Evolutionary conservation across 2,329 filamentous ascomycete genomes (phyloP).

Genomic region (Paecilomyces dactylethromorphus): DNA sequence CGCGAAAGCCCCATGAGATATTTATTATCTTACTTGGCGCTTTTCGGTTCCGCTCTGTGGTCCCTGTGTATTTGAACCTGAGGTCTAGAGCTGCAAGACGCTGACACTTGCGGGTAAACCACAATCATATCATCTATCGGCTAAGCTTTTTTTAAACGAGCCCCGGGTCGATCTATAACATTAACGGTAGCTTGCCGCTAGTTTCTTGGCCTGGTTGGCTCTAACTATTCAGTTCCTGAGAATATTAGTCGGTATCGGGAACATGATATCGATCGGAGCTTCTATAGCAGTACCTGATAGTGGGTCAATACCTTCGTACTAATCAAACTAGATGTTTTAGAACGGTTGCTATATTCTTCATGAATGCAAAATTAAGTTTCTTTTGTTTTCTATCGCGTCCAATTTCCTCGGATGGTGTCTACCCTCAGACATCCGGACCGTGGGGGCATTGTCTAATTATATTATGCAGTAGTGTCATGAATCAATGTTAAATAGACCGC

Average conservation of each 20-base stretch:
- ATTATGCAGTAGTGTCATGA: not conserved
- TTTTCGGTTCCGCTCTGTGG: not conserved
- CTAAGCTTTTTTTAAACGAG: not conserved
- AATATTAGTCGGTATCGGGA: not conserved
- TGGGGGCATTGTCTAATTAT: not conserved
- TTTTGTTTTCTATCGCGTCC: not conserved
- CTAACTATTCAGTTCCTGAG: not conserved
- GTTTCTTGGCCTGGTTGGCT: not conserved
- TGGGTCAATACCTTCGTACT: not conserved
- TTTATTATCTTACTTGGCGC: not conserved
- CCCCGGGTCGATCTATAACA: not conserved
- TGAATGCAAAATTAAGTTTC: not conserved
- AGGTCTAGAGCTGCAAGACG: not conserved
- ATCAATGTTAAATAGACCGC: not conserved
- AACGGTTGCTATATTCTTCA: not conserved
- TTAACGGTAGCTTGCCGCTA: not conserved
- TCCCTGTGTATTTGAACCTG: not conserved
- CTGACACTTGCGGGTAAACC: not conserved
- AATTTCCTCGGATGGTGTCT: not conserved
- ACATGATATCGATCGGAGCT: not conserved
- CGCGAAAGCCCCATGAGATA: not conserved
- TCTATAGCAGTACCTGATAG: not conserved
- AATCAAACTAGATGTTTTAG: not conserved
- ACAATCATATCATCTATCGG: not conserved
- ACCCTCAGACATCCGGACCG: not conserved